Base-by-base conservation (phyloP, 257 asterid genomes). In the Fraxinus anomala region DNA sequence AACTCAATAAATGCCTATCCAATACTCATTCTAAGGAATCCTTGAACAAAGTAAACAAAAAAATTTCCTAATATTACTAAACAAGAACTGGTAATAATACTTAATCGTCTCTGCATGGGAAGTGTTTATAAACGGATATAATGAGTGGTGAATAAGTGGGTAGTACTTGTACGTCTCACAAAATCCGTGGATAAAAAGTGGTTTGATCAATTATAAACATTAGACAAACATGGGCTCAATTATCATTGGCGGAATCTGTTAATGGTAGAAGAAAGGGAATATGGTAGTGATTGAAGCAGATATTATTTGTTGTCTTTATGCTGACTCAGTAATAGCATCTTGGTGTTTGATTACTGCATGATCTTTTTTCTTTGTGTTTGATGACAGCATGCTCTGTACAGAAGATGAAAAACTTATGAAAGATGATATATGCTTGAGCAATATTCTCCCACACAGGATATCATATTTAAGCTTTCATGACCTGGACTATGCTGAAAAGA, bases 401-500 rank as follows among this genome's bases (percentile, higher is more conserved):
- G 78, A 79, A 71, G 83, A 72, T 61, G 76, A 30, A n/a, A 56
- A 75, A 40, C 34, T 56, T 67, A 14, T 39, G 63, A 65, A 37
- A 21, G 84, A 70, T 74, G 67, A 61, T 51, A 14, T 40, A 51
- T 68, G 81, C 68, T 72, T 63, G 33, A 72, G 70, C 54, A 37
- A 70, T 44, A 47, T 9, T 14, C 72, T 74, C 69, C 72, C 33
- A 31, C 78, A 61, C 68, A 39, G 77, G 72, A 74, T 76, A 44
- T 72, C 77, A 17, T 47, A 37, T 63, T 78, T 66, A 34, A 67
- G 81, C 71, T 77, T 66, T 76, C 72, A 24, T 14, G 70, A 68
- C 73, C 80, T 68, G 80, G 86, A 80, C 34, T 79, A 80, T 42
- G 44, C 36, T 47, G 86, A 85, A 71, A 80, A 77, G 77, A 80